Base-by-base conservation (phyloP, 1,284 basidiomycete species). In the Exobasidium rhododendri region DNA sequence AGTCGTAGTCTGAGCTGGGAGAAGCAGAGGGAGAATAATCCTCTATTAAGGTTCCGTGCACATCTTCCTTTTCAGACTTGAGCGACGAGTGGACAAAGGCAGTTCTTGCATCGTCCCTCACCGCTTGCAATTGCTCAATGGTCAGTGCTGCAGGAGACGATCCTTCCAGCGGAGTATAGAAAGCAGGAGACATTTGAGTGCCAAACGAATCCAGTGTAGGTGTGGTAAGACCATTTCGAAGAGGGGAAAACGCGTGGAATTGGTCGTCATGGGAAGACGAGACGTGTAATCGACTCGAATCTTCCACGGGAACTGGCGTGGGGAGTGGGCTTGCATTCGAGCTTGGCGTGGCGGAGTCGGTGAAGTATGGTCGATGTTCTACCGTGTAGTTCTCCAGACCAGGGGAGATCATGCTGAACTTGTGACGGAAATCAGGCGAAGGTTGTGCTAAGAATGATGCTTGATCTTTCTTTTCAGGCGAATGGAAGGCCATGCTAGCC, bases 351-450 rank as follows among this genome's bases (percentile, higher is more conserved):
- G 57, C 59, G 20, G 64, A 69, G 51, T 50, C 61, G 30, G 52
- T 17, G 32, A 64, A 50, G 24, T 31, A 30, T 17, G 64, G 68
- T 30, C 62, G 45, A 45, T 75, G 73, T 63, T 74, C 66, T 6
- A 75, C 66, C 7, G 69, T 62, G 11, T 55, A 32, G 35, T 75
- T 61, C 30, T 63, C 71, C 14, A 75, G 46, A 17, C 73, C 73
- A 22, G 73, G 73, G 30, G 67, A 70, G 63, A 75, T 54, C 73
- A 75, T 75, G 44, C 73, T 70, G 10, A 70, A 67, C 14, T 64
- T 66, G 28, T 63, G 65, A 44, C 51, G 20, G 35, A 75, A 70
- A 53, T 65, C 63, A 49, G 69, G 67, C 24, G 66, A 60, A 3
- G 65, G 59, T 35, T 66, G 61, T 5, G 69, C 60, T 40, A 40